phyloP scores from a whole-genome alignment of 495 filamentous ascomycete species.

The Astrothelium macrocarpum region DNA sequence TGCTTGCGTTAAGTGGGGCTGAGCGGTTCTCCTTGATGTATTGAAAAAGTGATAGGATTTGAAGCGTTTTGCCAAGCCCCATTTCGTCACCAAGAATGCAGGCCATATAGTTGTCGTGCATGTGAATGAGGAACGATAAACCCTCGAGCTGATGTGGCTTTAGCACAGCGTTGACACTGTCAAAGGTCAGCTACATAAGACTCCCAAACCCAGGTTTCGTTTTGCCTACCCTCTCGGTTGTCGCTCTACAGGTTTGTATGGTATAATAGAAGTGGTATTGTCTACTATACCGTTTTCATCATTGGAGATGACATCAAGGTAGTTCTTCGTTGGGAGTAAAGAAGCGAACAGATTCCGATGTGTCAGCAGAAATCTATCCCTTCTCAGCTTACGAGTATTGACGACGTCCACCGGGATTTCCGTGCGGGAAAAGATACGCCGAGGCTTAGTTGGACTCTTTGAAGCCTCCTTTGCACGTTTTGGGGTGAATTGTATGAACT shows the following conservation, averaged over 20 bases:
- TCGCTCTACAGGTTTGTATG: constrained; percentile 39
- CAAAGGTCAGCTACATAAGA: neutral
- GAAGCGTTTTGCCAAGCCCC: constrained; percentile 55
- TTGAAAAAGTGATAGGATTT: constrained; percentile 50
- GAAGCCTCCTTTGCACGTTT: neutral
- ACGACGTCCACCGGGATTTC: neutral
- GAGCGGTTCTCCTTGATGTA: constrained; percentile 38
- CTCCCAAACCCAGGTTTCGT: constrained; percentile 3
- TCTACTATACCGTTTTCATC: constrained; percentile 9
- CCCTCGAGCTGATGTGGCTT: constrained; percentile 58
- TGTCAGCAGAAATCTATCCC: constrained; percentile 42
- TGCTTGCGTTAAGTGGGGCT: constrained; percentile 11
- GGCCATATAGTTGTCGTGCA: constrained; percentile 49
- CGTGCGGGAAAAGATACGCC: neutral
- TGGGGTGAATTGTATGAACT: neutral
- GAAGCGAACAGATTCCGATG: constrained; percentile 46
- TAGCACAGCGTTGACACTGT: constrained; percentile 41
- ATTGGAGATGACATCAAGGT: constrained; percentile 38
- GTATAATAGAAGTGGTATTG: constrained; percentile 15
- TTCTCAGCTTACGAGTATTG: constrained; percentile 1
- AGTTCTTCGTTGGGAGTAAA: constrained; percentile 44
- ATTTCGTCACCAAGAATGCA: constrained; percentile 54
- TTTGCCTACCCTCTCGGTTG: constrained; percentile 39
- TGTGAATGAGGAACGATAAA: constrained; percentile 50
- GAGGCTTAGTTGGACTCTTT: neutral